These are phyloP conservation scores for Hsuehochloa calcarea DNA, from an alignment of 176 grass and related monocot species.

Conservation along the genomic window DNA sequence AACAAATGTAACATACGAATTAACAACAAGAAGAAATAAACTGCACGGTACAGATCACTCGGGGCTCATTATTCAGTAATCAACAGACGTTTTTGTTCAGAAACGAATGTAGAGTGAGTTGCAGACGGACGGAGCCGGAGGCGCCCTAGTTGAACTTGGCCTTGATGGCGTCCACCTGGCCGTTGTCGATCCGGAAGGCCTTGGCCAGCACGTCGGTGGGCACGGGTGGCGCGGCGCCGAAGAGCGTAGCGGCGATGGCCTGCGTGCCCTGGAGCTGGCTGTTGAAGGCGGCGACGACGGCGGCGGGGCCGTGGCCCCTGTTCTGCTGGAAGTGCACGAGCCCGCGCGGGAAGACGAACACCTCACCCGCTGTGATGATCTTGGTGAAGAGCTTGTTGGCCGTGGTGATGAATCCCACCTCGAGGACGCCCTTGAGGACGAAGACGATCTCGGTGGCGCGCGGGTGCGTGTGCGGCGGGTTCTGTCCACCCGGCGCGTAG, in stretches of 20 bases:
- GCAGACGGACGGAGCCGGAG: neutral
- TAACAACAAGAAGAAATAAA: neutral
- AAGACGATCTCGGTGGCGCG: slow-evolving; percentile 81
- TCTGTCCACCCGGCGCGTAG: slow-evolving; percentile 56
- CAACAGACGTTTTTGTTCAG: neutral
- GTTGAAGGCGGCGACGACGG: slow-evolving; percentile 68
- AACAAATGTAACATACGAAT: neutral
- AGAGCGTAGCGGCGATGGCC: slow-evolving; percentile 58
- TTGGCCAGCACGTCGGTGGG: slow-evolving; percentile 59
- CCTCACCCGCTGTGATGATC: slow-evolving; percentile 47
- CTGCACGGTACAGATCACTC: neutral
- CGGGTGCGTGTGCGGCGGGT: slow-evolving; percentile 82
- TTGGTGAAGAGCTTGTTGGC: slow-evolving; percentile 60
- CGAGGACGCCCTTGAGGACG: slow-evolving; percentile 57
- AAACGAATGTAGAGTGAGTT: neutral
- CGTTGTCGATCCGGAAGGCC: slow-evolving; percentile 50
- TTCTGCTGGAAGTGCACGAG: slow-evolving; percentile 92
- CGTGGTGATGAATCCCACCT: slow-evolving; percentile 82
- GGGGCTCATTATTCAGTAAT: neutral
- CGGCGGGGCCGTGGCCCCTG: slow-evolving; percentile 21
- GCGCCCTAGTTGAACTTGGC: slow-evolving; percentile 37
- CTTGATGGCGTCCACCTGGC: slow-evolving; percentile 49
- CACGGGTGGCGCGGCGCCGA: slow-evolving; percentile 43
- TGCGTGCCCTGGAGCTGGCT: slow-evolving; percentile 81
- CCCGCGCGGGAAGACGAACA: slow-evolving; percentile 69